Evolutionary conservation across 1,284 basidiomycete species (phyloP).

Genomic region (Trichosporon coremiiforme): DNA sequence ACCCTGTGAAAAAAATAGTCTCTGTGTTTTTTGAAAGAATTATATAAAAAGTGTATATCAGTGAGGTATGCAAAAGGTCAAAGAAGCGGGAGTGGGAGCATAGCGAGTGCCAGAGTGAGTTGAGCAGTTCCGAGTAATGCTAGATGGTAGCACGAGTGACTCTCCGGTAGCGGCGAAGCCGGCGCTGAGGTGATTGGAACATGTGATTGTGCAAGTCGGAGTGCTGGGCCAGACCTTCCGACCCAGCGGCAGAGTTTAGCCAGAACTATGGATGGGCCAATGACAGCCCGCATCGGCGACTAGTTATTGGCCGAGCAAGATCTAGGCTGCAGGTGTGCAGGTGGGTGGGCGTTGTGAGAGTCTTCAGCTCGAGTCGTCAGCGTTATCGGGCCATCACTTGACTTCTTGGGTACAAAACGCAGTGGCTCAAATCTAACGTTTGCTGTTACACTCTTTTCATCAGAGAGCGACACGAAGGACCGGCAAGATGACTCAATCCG

Average conservation of each 20-base stretch:
- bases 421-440: no score
- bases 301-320: neutral
- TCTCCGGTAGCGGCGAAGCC: no score
- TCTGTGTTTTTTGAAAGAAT: no score
- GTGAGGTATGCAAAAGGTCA: neutral
- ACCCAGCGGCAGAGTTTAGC: neutral
- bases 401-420: no score
- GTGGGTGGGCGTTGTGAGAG: neutral
- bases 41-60: conserved; percentile 11
- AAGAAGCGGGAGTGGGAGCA: neutral
- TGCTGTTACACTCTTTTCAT: no score
- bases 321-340: neutral
- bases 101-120: no score
- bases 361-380: neutral
- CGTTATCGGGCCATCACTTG: no score
- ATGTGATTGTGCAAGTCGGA: neutral
- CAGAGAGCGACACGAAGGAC: neutral
- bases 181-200: neutral
- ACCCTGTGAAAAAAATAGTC: conserved; percentile 17
- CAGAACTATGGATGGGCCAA: neutral
- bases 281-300: neutral
- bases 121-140: no score
- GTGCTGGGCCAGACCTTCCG: neutral
- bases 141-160: no score
- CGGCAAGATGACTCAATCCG: no score